Percentiles rank a stretch among this genome's conserved stretches.
Evolutionary conservation across 768 basidiomycete genomes (phyloP).

Genomic region (Trametes sanguinea): DNA sequence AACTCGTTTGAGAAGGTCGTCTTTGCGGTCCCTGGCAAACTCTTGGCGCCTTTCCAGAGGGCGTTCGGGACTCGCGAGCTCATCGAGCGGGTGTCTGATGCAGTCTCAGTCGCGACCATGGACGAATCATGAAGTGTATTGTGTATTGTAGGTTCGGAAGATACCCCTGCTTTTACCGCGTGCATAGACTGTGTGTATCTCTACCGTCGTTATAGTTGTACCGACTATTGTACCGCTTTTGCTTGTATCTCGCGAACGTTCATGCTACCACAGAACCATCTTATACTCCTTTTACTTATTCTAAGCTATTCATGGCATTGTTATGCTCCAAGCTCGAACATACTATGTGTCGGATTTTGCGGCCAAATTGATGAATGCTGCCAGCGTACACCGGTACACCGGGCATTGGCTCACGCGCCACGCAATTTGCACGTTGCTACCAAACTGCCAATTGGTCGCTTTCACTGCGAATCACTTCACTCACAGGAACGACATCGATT

Average conservation of each 20-base stretch:
- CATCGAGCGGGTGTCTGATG: constrained; percentile 36
- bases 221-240: not conserved
- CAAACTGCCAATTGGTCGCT: too few relatives aligned
- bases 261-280: not conserved
- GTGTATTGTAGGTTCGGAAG: not conserved
- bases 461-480: too few relatives aligned
- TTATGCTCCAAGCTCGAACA: too few relatives aligned
- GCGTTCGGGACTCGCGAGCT: constrained; percentile 44
- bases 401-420: too few relatives aligned
- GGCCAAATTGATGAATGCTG: too few relatives aligned
- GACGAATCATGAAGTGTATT: constrained; percentile 2
- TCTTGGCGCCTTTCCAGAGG: constrained; percentile 38
- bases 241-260: not conserved
- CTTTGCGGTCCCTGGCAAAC: constrained; percentile 45
- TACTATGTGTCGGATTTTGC: too few relatives aligned
- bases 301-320: too few relatives aligned
- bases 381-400: too few relatives aligned
- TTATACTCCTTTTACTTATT: too few relatives aligned
- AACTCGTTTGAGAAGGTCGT: constrained; percentile 44
- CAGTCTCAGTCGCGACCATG: not conserved
- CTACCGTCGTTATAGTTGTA: constrained; percentile 3
- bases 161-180: not conserved
- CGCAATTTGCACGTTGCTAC: too few relatives aligned
- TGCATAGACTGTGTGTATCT: constrained; percentile 7
- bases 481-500: too few relatives aligned